Base-by-base conservation (phyloP, 2,329 filamentous ascomycete species). In the Claviceps maximensis region DNA sequence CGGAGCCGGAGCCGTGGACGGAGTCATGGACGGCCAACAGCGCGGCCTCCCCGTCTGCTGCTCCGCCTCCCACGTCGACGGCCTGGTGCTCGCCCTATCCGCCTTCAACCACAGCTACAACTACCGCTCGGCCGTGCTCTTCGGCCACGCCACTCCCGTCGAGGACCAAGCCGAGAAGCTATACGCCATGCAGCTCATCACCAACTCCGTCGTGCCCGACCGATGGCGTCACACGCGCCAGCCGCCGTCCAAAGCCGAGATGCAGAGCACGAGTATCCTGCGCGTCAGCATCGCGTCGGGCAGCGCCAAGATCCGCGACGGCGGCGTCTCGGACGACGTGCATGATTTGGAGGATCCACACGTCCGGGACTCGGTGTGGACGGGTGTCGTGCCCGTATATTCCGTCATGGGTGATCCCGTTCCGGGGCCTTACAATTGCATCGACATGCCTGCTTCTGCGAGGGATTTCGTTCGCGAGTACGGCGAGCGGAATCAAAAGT, bases 21-120 rank as follows among this genome's bases (percentile, higher is more conserved):
- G n/a, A n/a, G n/a, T n/a, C n/a, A n/a, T n/a, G n/a, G n/a, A n/a
- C n/a, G n/a, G n/a, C n/a, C n/a, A n/a, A n/a, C 61, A 72, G 25
- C 4, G 8, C 27, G 83, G 84, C 10, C 67, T 94, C 21, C 86
- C 88, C 1, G 70, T 94, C 44, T 85, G 80, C 62, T 74, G 93
- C 36, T 77, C 84, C 23, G 86, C 86, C 1, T 86, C 82, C 47
- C 82, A 85, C 63, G 70, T 94, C 41, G 87, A 95, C 69, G 89
- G 88, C 41, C 73, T 93, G 51, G 82, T 95, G 9, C 79, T 95
- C 33, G 79, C 86, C 21, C 76, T 94, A 15, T 89, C 88, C 0
- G 86, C 88, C 13, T 86, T 87, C 71, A 80, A 79, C 55, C 87
- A 94, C 72, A 87, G 80, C 70, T 90, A 88, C 73, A 91, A 94